Percentiles rank a stretch among this genome's conserved stretches.
Conservation (phyloP, 2,329 filamentous ascomycete genomes). For the Apiospora malaysiana region DNA sequence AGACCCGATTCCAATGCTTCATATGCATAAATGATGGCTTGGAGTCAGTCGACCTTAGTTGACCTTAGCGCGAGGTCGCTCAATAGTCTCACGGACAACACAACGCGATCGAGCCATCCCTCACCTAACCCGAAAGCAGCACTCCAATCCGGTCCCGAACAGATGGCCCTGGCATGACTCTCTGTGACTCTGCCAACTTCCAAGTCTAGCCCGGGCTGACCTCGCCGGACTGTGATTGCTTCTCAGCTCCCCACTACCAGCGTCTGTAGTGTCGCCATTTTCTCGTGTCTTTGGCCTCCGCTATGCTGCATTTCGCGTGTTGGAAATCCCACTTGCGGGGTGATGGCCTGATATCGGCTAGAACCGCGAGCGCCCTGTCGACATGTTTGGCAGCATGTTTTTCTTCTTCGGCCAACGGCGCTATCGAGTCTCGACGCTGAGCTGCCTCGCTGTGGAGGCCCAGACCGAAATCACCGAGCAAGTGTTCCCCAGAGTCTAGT, state of each 20-base stretch:
- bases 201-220: background rate
- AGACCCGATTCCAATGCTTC: background rate
- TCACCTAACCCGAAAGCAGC: background rate
- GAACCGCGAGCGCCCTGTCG: background rate
- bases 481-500: background rate
- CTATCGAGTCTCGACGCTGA: background rate
- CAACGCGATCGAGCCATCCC: background rate
- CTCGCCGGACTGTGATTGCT: background rate
- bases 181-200: too few species aligned
- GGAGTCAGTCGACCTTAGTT: background rate
- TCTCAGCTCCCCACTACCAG: background rate
- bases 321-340: background rate
- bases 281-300: background rate
- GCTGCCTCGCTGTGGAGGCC: background rate
- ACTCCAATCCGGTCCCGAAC: background rate
- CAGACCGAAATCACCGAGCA: background rate
- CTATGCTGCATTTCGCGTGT: background rate
- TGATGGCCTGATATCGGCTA: background rate
- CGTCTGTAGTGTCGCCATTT: background rate
- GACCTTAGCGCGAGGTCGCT: background rate
- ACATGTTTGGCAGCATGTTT: background rate
- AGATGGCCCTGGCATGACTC: background rate
- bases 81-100: background rate
- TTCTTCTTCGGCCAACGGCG: background rate
- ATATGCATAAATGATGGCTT: conserved; percentile 10